Evolutionary conservation across 345 rosid genomes (phyloP).

Genomic region (Dimocarpus longan): DNA sequence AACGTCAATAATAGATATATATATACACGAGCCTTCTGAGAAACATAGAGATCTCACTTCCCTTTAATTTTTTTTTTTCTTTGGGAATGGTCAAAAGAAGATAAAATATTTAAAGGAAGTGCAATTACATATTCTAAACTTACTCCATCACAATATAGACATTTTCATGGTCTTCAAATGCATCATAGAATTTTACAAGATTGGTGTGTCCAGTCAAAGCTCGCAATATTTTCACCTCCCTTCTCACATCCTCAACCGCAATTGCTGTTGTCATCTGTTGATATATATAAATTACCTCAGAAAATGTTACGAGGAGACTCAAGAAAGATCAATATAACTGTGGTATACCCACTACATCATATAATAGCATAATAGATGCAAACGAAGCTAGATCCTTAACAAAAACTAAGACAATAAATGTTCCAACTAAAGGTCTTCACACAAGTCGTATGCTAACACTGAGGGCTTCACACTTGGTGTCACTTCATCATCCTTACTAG

Average conservation of each 20-base stretch:
- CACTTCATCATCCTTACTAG: not conserved
- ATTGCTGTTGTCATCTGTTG: conserved; percentile 95
- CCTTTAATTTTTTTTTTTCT: too few relatives aligned
- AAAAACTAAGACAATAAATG: conserved; percentile 5
- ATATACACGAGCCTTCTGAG: not conserved
- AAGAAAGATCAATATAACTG: not conserved
- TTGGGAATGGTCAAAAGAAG: too few relatives aligned
- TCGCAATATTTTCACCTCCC: conserved; percentile 89
- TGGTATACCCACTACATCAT: not conserved
- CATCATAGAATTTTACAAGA: conserved; percentile 82
- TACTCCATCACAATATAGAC: conserved; percentile 98
- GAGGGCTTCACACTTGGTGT: not conserved
- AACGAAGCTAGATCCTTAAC: not conserved
- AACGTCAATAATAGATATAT: not conserved
- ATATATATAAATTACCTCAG: conserved; percentile 19
- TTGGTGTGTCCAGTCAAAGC: conserved; percentile 90
- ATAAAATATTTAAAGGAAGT: too few relatives aligned
- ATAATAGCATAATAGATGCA: not conserved
- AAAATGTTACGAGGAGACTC: not conserved
- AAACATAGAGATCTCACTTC: conserved; percentile 7
- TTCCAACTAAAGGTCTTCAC: not conserved
- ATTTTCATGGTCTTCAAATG: conserved; percentile 79
- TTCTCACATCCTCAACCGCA: conserved; percentile 94
- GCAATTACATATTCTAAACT: too few relatives aligned
- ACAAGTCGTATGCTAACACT: not conserved